Evolutionary conservation across 768 basidiomycete species (phyloP).

Genomic region (Serendipita sp.): DNA sequence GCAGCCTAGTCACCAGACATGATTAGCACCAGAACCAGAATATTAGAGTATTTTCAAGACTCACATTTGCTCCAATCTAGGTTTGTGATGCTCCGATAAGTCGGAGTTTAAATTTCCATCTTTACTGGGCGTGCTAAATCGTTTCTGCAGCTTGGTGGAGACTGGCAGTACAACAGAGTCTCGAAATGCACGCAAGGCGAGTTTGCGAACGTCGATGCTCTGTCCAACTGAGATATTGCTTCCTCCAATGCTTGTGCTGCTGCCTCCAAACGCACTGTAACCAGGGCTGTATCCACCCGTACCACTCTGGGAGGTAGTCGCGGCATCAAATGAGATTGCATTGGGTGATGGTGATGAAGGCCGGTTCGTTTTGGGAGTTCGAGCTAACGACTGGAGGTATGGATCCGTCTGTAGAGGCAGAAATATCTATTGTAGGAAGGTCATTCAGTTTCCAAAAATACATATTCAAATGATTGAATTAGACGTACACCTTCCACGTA

Average conservation of each 20-base stretch:
- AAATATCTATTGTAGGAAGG: conserved; percentile 25
- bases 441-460: too few species aligned
- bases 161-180: conserved; percentile 62
- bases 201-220: conserved; percentile 62
- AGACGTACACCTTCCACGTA: conserved; percentile 69
- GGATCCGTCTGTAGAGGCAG: conserved; percentile 47
- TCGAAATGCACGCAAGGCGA: conserved; percentile 66
- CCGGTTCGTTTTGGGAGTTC: conserved; percentile 33
- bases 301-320: conserved; percentile 16
- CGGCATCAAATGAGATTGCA: background rate
- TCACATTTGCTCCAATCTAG: conserved; percentile 69
- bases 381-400: conserved; percentile 50
- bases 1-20: conserved; percentile 18
- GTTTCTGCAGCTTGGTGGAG: conserved; percentile 34
- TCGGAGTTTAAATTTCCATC: conserved; percentile 42
- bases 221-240: conserved; percentile 13
- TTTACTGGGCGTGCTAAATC: conserved; percentile 29
- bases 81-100: conserved; percentile 39
- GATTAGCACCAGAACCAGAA: conserved; percentile 23
- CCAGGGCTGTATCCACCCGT: conserved; percentile 27
- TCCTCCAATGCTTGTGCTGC: conserved; percentile 9
- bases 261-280: conserved; percentile 13
- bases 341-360: conserved; percentile 28
- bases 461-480: background rate
- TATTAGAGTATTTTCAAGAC: conserved; percentile 13